These are phyloP conservation scores for Cladophialophora immunda DNA, from an alignment of 2,329 filamentous ascomycete species.

Conservation along the genomic window DNA sequence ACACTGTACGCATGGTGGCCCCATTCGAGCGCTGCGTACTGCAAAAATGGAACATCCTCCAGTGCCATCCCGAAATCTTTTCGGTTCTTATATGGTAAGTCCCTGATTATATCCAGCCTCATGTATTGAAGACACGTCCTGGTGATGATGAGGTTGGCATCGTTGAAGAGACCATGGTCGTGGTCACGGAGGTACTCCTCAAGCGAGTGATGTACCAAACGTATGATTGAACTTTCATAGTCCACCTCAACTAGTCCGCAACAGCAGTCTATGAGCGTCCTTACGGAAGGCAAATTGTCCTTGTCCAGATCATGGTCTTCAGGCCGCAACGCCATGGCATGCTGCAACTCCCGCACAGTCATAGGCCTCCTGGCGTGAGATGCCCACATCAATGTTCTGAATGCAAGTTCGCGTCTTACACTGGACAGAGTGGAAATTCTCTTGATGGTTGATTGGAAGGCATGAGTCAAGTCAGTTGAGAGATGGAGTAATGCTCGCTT, in stretches of 20 bases:
- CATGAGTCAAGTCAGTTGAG: slow-evolving; percentile 41
- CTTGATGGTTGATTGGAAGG: slow-evolving; percentile 43
- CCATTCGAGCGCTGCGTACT: slow-evolving; percentile 39
- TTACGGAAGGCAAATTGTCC: slow-evolving; percentile 42
- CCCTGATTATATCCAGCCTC: slow-evolving; percentile 26
- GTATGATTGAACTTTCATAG: slow-evolving; percentile 42
- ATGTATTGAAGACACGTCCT: slow-evolving; percentile 38
- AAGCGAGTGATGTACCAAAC: slow-evolving; percentile 48
- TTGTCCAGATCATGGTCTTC: slow-evolving; percentile 40
- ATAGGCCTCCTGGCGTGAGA: slow-evolving; percentile 43
- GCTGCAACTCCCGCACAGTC: slow-evolving; percentile 42
- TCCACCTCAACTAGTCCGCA: slow-evolving; percentile 48
- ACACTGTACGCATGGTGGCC: slow-evolving; percentile 34
- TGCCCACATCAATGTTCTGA: slow-evolving; percentile 44
- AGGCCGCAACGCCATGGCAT: slow-evolving; percentile 44
- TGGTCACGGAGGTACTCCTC: slow-evolving; percentile 47
- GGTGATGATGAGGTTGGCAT: slow-evolving; percentile 43
- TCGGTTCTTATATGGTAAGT: slow-evolving; percentile 27
- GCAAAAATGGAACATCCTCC: slow-evolving; percentile 33
- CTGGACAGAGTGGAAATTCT: slow-evolving; percentile 41
- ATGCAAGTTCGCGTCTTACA: slow-evolving; percentile 41
- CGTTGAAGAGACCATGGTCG: slow-evolving; percentile 45
- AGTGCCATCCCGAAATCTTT: slow-evolving; percentile 24
- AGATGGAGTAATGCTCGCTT: slow-evolving; percentile 40
- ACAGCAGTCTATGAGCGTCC: slow-evolving; percentile 43